Base-by-base conservation (phyloP, 805 yeast species). In the Yamadazyma paraphyllophila region DNA sequence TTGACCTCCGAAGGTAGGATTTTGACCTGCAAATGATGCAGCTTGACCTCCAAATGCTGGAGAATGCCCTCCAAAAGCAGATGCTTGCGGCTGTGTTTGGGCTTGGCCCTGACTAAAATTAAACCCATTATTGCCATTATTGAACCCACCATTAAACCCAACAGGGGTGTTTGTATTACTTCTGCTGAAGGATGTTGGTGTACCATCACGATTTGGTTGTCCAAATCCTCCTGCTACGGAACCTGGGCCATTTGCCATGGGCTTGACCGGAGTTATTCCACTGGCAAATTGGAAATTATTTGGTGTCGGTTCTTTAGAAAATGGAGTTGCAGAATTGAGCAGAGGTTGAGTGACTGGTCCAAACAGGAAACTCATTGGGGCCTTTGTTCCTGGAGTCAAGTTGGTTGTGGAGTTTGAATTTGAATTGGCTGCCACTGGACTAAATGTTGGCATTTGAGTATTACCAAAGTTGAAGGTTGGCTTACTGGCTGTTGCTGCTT, bases 341-440 rank as follows among this genome's bases (percentile, higher is more conserved):
- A 65, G 55, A 1, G 62, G 53, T 36, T 62, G 63, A 32, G 54
- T 57, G 14, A 48, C 47, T 9, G 58, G 58, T 9, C 63, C 58
- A 43, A 62, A 62, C 36, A 55, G 60, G 40, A 61, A 61, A 9
- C 32, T n/a, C 15, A 24, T 20, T 43, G 48, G 12, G 8, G 41
- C 29, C 24, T 20, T 20, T 6, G 46, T 17, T 12, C 34, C 26
- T 15, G 30, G 16, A 13, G 16, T 12, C n/a, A n/a, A n/a, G n/a
- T n/a, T n/a, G n/a, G n/a, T n/a, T 7, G 38, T 6, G 24, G 24
- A 20, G 6, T 20, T 20, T 20, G 24, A 13, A 13, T 36, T 13
- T 10, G 44, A 10, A 10, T 46, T 34, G 15, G 46, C 20, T 10
- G 48, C 16, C 13, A 44, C 45, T 36, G 52, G 49, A 36, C 39